Percentiles rank a stretch among this genome's conserved stretches.
Conservation (phyloP, 805 yeast species). For the Barnettozyma pratensis region DNA sequence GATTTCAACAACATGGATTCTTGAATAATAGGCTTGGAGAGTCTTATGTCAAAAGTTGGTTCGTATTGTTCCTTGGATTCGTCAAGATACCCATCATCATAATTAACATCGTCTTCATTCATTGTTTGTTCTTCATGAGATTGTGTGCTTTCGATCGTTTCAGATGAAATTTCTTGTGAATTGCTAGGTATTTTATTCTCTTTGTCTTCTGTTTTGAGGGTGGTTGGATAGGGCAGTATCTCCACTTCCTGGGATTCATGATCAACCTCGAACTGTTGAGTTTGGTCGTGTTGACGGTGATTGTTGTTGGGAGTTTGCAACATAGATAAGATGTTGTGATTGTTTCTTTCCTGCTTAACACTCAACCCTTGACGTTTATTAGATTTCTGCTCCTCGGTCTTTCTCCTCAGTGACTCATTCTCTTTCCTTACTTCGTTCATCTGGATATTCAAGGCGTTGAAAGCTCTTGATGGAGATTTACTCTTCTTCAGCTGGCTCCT, state of each 20-base stretch:
- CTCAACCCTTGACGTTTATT: background rate
- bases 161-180: background rate
- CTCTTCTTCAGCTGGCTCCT: background rate
- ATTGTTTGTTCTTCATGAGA: constrained; percentile 7
- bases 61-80: constrained; percentile 3
- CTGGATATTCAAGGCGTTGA: constrained; percentile 6
- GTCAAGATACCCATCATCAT: background rate
- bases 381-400: background rate
- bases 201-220: constrained; percentile 1
- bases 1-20: constrained; percentile 17
- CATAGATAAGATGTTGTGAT: constrained; percentile 4
- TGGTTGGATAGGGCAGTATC: background rate
- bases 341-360: background rate
- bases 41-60: constrained; percentile 7
- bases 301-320: background rate
- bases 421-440: constrained; percentile 1
- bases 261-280: background rate
- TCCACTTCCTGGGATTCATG: background rate
- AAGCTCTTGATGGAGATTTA: background rate
- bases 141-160: constrained; percentile 2
- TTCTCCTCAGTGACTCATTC: background rate
- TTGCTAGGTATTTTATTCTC: background rate
- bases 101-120: background rate
- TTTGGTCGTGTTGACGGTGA: background rate
- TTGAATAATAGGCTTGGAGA: constrained; percentile 3